Conservation (phyloP, 768 basidiomycete species). For the Mycena maculata region DNA sequence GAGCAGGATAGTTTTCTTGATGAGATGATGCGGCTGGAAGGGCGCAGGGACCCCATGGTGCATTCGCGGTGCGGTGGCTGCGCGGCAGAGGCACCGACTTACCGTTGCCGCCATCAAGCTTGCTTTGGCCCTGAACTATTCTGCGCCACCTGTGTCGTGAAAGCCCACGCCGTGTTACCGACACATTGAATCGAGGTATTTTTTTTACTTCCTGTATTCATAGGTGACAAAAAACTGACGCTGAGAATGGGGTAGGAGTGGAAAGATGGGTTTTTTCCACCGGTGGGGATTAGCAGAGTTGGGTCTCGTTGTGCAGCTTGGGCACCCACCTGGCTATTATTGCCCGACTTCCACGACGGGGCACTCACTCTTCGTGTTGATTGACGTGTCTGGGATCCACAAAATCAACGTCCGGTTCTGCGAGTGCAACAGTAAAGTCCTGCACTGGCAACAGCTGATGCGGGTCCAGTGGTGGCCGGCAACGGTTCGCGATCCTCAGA, state of each 20-base stretch:
- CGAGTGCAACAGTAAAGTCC: background rate
- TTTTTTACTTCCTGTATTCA: background rate
- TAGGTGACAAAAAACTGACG: background rate
- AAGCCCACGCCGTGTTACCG: background rate
- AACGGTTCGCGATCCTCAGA: background rate
- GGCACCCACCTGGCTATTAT: background rate
- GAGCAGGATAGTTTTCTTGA: background rate
- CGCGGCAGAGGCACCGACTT: background rate
- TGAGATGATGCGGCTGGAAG: background rate
- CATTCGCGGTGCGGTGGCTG: background rate
- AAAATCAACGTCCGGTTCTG: conserved; percentile 2
- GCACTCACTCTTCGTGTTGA: background rate
- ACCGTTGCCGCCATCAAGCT: background rate
- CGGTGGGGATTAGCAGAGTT: background rate
- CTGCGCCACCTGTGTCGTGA: background rate
- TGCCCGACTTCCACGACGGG: background rate
- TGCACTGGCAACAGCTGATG: conserved; percentile 21
- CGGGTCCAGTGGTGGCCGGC: conserved; percentile 27
- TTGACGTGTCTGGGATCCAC: conserved; percentile 9
- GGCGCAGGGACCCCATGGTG: background rate
- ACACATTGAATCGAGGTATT: conserved; percentile 4
- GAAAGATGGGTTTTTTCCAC: background rate
- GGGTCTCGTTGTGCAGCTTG: conserved; percentile 2
- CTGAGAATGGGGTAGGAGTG: background rate
- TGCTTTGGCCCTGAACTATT: background rate